These are phyloP conservation scores for Blastomyces parvus DNA, from an alignment of 2,329 filamentous ascomycete genomes.

Conservation along the genomic window DNA sequence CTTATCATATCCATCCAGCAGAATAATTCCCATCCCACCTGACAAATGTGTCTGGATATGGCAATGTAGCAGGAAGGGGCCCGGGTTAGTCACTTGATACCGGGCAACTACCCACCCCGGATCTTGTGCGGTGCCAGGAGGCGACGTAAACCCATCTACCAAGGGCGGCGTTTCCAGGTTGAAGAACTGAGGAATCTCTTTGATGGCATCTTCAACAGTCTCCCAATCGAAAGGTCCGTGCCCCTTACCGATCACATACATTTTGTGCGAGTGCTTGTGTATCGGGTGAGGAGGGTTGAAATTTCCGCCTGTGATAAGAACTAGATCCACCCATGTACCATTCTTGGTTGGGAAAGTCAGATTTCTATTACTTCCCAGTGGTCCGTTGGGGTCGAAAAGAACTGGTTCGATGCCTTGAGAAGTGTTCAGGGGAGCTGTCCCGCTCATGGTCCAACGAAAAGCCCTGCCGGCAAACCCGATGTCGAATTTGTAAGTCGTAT, in stretches of 20 bases:
- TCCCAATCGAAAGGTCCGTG: slow-evolving; percentile 32
- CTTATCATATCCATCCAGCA: slow-evolving; percentile 41
- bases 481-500: slow-evolving; percentile 37
- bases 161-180: slow-evolving; percentile 37
- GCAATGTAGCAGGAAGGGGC: slow-evolving; percentile 43
- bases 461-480: not conserved
- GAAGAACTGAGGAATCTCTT: slow-evolving; percentile 34
- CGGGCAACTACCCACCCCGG: slow-evolving; percentile 37
- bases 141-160: slow-evolving; percentile 35
- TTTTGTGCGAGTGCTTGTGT: slow-evolving; percentile 42
- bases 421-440: slow-evolving; percentile 7
- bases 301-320: slow-evolving; percentile 17
- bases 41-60: slow-evolving; percentile 42
- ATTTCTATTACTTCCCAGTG: slow-evolving; percentile 20
- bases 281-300: slow-evolving; percentile 34
- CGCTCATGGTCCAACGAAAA: slow-evolving; percentile 16
- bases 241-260: slow-evolving; percentile 36
- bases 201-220: slow-evolving; percentile 33
- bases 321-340: slow-evolving; percentile 32
- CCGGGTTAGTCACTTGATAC: slow-evolving; percentile 40
- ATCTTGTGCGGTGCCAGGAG: slow-evolving; percentile 12
- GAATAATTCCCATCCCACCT: slow-evolving; percentile 41
- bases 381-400: slow-evolving; percentile 24
- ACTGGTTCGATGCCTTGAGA: slow-evolving; percentile 21
- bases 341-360: slow-evolving; percentile 29